phyloP scores from a whole-genome alignment of 192 early-diverging fungal genomes.

The Dispira parvispora region DNA sequence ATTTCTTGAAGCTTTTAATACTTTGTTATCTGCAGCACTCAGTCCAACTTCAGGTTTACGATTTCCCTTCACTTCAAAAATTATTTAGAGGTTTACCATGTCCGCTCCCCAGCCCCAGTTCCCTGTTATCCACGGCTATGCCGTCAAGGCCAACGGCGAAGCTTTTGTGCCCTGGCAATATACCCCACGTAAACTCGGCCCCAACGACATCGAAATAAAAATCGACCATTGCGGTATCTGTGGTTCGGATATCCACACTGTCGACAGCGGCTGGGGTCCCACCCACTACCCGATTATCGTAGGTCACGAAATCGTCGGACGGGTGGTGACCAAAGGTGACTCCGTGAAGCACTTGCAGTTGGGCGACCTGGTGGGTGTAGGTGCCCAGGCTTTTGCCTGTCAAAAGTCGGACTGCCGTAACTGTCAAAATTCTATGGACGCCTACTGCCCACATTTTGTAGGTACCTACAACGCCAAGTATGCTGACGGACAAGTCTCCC shows the following conservation, averaged over 20 bases:
- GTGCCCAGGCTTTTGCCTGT: constrained; percentile 43
- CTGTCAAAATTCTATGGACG: constrained; percentile 28
- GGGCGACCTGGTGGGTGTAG: constrained; percentile 49
- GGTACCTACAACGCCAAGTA: constrained; percentile 38
- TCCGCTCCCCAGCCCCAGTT: constrained; percentile 11
- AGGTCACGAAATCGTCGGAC: constrained; percentile 56
- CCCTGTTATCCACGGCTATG: constrained; percentile 25
- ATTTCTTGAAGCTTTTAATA: too few species aligned
- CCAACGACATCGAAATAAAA: constrained; percentile 53
- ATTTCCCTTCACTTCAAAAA: too few species aligned
- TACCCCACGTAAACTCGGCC: constrained; percentile 36
- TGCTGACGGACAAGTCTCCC: constrained; percentile 27
- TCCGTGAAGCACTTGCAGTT: constrained; percentile 30
- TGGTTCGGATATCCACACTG: constrained; percentile 56
- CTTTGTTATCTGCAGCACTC: too few species aligned
- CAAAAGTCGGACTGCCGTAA: constrained; percentile 28
- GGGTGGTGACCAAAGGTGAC: constrained; percentile 36
- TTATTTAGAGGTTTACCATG: background rate
- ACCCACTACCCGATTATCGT: constrained; percentile 29
- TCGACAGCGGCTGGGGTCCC: constrained; percentile 38
- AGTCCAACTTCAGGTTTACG: too few species aligned
- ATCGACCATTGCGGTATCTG: constrained; percentile 64
- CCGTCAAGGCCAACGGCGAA: constrained; percentile 20
- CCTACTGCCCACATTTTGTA: constrained; percentile 24
- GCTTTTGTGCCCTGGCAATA: constrained; percentile 31